Evolutionary conservation across 2,329 filamentous ascomycete species (phyloP).

Genomic region (Chrysosporium queenslandicum): DNA sequence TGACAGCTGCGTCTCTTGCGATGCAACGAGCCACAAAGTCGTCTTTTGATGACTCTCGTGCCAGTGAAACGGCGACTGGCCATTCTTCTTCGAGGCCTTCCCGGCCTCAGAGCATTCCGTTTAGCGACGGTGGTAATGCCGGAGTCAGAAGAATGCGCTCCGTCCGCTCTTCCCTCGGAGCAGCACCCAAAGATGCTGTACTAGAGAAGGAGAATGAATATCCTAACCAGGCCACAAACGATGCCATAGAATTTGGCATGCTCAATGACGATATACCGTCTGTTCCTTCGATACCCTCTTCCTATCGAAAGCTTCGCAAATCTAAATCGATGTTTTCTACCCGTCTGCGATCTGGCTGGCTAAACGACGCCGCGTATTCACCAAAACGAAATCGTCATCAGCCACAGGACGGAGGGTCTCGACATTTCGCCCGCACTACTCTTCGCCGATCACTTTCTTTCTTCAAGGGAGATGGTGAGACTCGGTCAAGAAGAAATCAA

Average conservation of each 20-base stretch:
- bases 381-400: conserved; percentile 7
- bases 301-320: conserved; percentile 39
- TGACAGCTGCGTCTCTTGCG: conserved; percentile 35
- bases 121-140: neutral
- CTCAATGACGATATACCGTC: conserved; percentile 22
- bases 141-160: neutral
- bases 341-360: conserved; percentile 25
- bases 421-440: conserved; percentile 18
- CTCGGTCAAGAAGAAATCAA: conserved; percentile 25
- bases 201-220: neutral
- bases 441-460: conserved; percentile 38
- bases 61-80: neutral
- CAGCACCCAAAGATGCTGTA: conserved; percentile 18
- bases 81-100: neutral
- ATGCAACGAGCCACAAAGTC: conserved; percentile 31
- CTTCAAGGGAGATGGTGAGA: conserved; percentile 26
- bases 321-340: conserved; percentile 42
- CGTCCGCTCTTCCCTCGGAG: conserved; percentile 13
- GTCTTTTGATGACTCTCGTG: conserved; percentile 2
- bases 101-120: conserved; percentile 11
- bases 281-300: conserved; percentile 36
- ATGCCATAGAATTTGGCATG: conserved; percentile 10
- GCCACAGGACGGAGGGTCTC: conserved; percentile 1
- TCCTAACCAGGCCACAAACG: neutral
- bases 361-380: conserved; percentile 4